phyloP scores from a whole-genome alignment of 2,329 filamentous ascomycete genomes.

The Sphaerulina populicola region DNA sequence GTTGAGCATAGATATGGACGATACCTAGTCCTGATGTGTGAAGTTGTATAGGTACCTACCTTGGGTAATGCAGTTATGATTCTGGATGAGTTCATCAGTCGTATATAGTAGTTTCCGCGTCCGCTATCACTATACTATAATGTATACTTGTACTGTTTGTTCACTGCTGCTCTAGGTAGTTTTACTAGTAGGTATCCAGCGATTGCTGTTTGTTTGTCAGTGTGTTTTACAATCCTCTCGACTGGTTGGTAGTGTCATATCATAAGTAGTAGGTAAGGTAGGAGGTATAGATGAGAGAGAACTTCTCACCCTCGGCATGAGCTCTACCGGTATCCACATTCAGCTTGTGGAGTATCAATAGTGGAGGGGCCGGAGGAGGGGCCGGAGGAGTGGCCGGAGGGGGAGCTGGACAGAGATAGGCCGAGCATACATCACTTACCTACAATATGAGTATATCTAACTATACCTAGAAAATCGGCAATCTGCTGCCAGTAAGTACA shows the following conservation, averaged over 20 bases:
- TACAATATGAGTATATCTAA: no score
- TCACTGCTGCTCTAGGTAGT: background rate
- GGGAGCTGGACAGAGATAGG: no score
- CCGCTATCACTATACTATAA: background rate
- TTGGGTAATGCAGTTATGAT: background rate
- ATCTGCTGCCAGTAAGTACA: no score
- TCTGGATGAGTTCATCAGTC: background rate
- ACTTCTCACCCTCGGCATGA: constrained; percentile 3
- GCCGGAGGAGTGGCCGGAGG: no score
- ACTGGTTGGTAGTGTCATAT: no score
- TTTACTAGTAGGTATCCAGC: background rate
- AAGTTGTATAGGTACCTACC: background rate
- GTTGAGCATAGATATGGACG: background rate
- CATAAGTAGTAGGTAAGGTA: no score
- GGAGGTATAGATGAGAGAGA: no score
- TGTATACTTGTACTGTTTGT: background rate
- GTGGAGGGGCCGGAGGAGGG: no score
- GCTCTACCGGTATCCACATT: constrained; percentile 3
- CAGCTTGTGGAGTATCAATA: no score
- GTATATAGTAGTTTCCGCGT: background rate
- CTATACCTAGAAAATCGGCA: no score
- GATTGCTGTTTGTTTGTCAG: background rate
- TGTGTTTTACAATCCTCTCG: no score
- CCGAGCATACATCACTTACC: no score
- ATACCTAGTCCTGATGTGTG: background rate